These are phyloP conservation scores for Cyphellophora europaea DNA, from an alignment of 2,329 filamentous ascomycete species.

Conservation along the genomic window DNA sequence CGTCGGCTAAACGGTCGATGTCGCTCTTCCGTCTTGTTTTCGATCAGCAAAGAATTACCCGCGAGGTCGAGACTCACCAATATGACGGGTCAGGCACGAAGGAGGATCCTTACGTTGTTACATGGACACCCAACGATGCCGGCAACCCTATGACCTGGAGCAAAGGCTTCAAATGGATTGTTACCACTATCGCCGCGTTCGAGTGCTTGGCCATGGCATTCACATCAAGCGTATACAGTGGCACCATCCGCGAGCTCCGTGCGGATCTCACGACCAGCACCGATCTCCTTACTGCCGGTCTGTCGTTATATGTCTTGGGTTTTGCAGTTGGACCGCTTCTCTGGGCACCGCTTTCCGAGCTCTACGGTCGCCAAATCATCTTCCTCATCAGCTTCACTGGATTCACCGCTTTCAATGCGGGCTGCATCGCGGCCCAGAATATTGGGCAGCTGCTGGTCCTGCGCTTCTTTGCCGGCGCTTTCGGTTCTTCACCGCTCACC, in stretches of 20 bases:
- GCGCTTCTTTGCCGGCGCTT: constrained; percentile 56
- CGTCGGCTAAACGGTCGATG: too few relatives aligned
- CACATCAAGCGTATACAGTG: constrained; percentile 55
- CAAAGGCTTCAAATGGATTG: constrained; percentile 52
- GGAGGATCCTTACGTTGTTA: constrained; percentile 59
- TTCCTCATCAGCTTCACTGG: constrained; percentile 50
- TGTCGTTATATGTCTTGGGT: constrained; percentile 56
- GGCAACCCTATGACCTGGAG: constrained; percentile 58
- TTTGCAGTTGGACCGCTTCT: constrained; percentile 52
- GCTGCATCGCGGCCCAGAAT: constrained; percentile 46
- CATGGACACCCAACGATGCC: constrained; percentile 57
- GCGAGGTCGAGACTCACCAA: constrained; percentile 44
- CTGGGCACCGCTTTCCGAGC: constrained; percentile 57
- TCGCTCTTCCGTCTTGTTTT: constrained; percentile 44
- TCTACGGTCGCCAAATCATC: constrained; percentile 52
- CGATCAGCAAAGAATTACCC: constrained; percentile 49
- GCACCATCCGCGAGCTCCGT: constrained; percentile 35
- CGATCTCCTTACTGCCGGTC: constrained; percentile 47
- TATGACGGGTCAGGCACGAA: constrained; percentile 56
- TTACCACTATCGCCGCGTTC: constrained; percentile 54
- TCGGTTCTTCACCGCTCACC: constrained; percentile 53
- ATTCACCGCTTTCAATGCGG: constrained; percentile 54
- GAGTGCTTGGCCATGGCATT: constrained; percentile 62
- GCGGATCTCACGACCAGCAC: constrained; percentile 38
- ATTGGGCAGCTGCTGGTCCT: constrained; percentile 55